These are phyloP conservation scores for Serendipita vermifera DNA, from an alignment of 768 basidiomycete species.

Conservation along the genomic window DNA sequence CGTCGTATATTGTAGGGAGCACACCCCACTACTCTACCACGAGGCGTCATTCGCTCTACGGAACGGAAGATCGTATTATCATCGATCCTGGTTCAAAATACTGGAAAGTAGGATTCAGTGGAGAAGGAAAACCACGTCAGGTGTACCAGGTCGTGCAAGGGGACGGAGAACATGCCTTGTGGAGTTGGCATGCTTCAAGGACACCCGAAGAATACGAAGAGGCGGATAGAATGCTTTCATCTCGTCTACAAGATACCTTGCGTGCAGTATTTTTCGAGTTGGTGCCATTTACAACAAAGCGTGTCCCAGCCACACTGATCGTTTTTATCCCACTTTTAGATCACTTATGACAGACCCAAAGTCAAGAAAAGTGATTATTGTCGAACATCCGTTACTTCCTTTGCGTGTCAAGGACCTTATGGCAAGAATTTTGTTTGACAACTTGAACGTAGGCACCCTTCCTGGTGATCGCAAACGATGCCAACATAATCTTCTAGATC, in stretches of 20 bases:
- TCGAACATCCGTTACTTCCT: constrained; percentile 83
- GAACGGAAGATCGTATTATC: constrained; percentile 88
- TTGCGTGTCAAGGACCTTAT: constrained; percentile 78
- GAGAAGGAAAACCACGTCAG: constrained; percentile 81
- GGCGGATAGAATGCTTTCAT: constrained; percentile 58
- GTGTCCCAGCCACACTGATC: background rate
- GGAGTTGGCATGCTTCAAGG: constrained; percentile 14
- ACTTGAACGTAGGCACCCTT: constrained; percentile 50
- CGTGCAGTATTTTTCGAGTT: constrained; percentile 78
- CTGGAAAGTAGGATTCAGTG: constrained; percentile 98
- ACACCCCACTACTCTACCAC: constrained; percentile 70
- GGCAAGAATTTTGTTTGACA: constrained; percentile 77
- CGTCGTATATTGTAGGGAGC: background rate
- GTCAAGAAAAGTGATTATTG: constrained; percentile 82
- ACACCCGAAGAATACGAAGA: constrained; percentile 50
- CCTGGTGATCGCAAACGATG: background rate
- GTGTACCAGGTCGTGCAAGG: constrained; percentile 52
- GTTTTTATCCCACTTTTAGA: constrained; percentile 31
- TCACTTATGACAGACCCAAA: constrained; percentile 90
- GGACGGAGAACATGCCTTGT: constrained; percentile 54
- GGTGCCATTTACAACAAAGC: constrained; percentile 21
- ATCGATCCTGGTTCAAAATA: constrained; percentile 88
- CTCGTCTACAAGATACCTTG: constrained; percentile 52
- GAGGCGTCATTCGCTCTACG: constrained; percentile 85
- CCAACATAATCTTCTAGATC: constrained; percentile 38